Evolutionary conservation across 176 grass and related monocot species (phyloP).

Genomic region (Oryza brachyantha): DNA sequence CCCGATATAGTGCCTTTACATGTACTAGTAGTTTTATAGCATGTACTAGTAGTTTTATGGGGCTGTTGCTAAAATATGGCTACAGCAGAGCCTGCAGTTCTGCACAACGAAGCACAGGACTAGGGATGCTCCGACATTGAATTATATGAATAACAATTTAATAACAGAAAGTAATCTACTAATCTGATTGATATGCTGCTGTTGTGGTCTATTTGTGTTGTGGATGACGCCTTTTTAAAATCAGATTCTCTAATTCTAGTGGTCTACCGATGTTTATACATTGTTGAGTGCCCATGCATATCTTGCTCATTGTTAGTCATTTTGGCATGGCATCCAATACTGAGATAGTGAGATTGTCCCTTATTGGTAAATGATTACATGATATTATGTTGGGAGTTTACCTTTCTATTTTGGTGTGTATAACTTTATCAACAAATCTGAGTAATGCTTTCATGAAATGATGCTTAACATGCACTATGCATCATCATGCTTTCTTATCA

Average conservation of each 20-base stretch:
- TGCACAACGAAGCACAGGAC: not conserved
- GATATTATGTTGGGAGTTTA: not conserved
- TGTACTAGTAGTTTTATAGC: not conserved
- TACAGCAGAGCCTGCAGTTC: not conserved
- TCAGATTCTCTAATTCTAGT: slow-evolving; percentile 10
- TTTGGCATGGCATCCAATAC: not conserved
- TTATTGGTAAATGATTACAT: not conserved
- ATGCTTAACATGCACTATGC: not conserved
- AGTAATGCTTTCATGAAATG: not conserved
- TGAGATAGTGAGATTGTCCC: not conserved
- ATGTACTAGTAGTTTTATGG: not conserved
- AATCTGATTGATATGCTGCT: slow-evolving; percentile 5
- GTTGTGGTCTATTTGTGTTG: slow-evolving; percentile 4
- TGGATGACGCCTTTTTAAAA: not conserved
- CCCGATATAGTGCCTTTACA: not conserved
- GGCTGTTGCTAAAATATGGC: not conserved
- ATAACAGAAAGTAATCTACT: slow-evolving; percentile 18
- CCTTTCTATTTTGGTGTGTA: not conserved
- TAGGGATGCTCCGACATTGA: not conserved
- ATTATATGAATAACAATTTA: not conserved
- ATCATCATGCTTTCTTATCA: not conserved
- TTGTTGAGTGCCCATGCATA: not conserved
- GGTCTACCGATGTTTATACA: not conserved
- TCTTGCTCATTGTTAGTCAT: not conserved
- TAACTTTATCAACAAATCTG: not conserved